These are phyloP conservation scores for Chaetomium cochliodes DNA, from an alignment of 495 filamentous ascomycete species.

Conservation along the genomic window DNA sequence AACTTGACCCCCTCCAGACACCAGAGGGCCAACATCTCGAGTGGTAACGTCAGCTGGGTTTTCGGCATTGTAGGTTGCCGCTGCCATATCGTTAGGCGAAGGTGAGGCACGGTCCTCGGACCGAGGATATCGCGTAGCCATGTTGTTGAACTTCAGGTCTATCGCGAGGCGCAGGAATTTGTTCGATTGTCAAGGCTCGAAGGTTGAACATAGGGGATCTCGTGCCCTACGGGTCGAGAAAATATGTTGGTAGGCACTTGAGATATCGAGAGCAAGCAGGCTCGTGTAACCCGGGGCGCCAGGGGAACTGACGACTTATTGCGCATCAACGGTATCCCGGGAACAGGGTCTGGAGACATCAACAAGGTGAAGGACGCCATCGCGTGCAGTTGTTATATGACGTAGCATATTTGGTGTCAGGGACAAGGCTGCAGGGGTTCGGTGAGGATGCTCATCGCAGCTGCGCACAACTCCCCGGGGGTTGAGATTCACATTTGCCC, in stretches of 20 bases:
- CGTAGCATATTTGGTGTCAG: constrained; percentile 5
- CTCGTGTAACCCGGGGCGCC: neutral
- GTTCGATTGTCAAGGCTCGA: neutral
- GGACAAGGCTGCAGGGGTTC: constrained; percentile 25
- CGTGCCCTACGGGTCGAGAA: too few species aligned
- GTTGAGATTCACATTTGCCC: constrained; percentile 17
- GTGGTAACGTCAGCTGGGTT: neutral
- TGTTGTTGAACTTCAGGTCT: neutral
- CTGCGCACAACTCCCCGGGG: constrained; percentile 27
- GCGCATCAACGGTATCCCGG: neutral
- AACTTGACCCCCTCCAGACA: neutral
- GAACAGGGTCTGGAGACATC: neutral
- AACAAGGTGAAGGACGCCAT: neutral
- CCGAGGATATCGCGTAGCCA: constrained; percentile 2
- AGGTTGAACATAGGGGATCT: neutral
- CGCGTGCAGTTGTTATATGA: constrained; percentile 11
- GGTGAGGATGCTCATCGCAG: constrained; percentile 28
- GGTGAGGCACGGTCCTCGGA: neutral
- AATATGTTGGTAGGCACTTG: too few species aligned
- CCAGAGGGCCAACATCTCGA: neutral
- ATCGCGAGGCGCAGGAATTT: neutral
- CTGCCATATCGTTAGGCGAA: neutral
- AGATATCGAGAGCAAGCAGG: too few species aligned
- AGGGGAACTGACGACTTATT: neutral
- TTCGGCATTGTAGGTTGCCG: neutral